Conservation (phyloP, 1,284 basidiomycete species). For the Ustilago sp. region DNA sequence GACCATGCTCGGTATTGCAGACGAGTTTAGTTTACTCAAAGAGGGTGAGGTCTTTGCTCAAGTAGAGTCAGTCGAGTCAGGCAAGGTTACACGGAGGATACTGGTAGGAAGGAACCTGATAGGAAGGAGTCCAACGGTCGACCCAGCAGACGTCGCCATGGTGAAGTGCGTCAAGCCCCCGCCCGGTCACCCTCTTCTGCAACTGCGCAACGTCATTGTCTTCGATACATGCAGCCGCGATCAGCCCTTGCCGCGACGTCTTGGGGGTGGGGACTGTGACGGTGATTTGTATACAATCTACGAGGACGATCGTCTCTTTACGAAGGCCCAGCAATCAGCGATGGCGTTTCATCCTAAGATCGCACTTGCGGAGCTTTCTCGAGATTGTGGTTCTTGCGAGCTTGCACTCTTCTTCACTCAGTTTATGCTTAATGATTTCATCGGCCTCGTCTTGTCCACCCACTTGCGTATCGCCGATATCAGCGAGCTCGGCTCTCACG, state of each 20-base stretch:
- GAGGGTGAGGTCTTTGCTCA: constrained; percentile 46
- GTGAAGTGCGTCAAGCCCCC: constrained; percentile 37
- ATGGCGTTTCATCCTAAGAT: constrained; percentile 71
- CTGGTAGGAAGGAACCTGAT: constrained; percentile 45
- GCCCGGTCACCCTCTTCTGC: constrained; percentile 38
- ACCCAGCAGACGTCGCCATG: constrained; percentile 48
- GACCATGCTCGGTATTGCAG: constrained; percentile 41
- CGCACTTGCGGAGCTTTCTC: constrained; percentile 72
- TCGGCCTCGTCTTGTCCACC: constrained; percentile 73
- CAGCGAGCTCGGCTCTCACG: constrained; percentile 73
- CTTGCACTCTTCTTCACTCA: constrained; percentile 80
- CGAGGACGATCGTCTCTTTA: constrained; percentile 72
- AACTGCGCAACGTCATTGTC: constrained; percentile 51
- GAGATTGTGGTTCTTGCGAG: constrained; percentile 75
- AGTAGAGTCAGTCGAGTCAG: constrained; percentile 24
- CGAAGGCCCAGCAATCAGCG: constrained; percentile 69
- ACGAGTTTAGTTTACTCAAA: constrained; percentile 46
- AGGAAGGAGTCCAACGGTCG: constrained; percentile 45
- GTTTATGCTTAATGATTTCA: constrained; percentile 74
- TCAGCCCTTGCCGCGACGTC: constrained; percentile 34
- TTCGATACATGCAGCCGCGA: constrained; percentile 36
- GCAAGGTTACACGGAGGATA: constrained; percentile 16
- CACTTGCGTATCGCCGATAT: constrained; percentile 81
- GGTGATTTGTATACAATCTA: constrained; percentile 71
- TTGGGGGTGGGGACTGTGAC: constrained; percentile 52